phyloP scores from a whole-genome alignment of 1,139 yeast species.

The Hansenula sp. region DNA sequence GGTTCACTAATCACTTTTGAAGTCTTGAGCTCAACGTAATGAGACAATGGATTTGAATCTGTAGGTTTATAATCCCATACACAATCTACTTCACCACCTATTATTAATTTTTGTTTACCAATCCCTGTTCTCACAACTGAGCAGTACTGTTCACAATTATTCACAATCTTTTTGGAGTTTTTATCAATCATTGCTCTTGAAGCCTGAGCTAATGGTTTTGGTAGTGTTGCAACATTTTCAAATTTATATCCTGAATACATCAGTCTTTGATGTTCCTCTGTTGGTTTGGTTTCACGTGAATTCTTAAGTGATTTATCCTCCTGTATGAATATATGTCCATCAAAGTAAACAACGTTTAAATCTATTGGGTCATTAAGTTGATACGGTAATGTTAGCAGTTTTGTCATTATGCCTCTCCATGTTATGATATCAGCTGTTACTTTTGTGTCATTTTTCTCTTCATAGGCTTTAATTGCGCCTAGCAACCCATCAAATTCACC shows the following conservation, averaged over 20 bases:
- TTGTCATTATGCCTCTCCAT: constrained; percentile 79
- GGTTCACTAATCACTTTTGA: constrained; percentile 48
- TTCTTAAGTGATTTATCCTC: constrained; percentile 39
- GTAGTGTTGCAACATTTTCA: constrained; percentile 71
- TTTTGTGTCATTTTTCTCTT: constrained; percentile 42
- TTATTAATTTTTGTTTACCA: constrained; percentile 60
- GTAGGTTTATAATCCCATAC: constrained; percentile 63
- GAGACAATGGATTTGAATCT: constrained; percentile 46
- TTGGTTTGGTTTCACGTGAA: constrained; percentile 16
- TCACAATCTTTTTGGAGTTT: constrained; percentile 53
- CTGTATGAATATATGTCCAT: constrained; percentile 83
- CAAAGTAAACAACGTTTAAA: constrained; percentile 59
- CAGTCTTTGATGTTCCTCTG: constrained; percentile 41
- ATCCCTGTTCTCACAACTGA: constrained; percentile 81
- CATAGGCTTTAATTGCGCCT: constrained; percentile 50
- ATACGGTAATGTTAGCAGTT: constrained; percentile 59
- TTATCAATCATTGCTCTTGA: constrained; percentile 63
- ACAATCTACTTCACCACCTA: constrained; percentile 93
- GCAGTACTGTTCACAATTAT: constrained; percentile 71
- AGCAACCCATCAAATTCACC: constrained; percentile 60
- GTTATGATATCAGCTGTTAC: constrained; percentile 66
- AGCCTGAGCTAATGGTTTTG: constrained; percentile 70
- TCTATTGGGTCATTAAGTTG: constrained; percentile 52
- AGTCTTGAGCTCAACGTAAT: constrained; percentile 86
- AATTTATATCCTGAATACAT: constrained; percentile 79